Evolutionary conservation across 371 early-diverging fungal genomes (phyloP), one percentile per base, ranked within the genome.

Genomic region (Umbelopsis sp.): DNA sequence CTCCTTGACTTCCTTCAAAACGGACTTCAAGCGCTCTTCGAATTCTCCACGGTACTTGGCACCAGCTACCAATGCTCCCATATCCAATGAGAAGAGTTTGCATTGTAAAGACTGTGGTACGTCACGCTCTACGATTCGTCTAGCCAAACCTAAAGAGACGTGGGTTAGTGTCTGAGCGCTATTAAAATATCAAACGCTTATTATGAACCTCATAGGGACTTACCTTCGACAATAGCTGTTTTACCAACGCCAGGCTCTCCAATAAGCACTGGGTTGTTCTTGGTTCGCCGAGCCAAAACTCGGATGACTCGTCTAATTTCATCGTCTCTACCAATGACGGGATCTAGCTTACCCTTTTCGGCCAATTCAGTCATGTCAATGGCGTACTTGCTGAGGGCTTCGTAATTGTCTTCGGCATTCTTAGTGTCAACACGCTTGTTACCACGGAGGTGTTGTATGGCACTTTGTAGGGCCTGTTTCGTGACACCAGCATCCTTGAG

Each of bases 41-140:
- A 99, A 99, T 83, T 99, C 98, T 73, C 99, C 99, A 67, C 96
- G 93, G 79, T 94, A 96, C 74, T 95, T 94, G 41, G 96, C 88
- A 57, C 96, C 96, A 5, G 94, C 94, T 46, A 83, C 80, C 46
- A 99, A 81, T 1, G 97, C 93, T 67, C 97, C 99, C 91, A 99
- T 94, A 76, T 99, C 99, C 63, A 99, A 87, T 14, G 95, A 94
- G 68, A 92, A 96, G 38, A 99, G 85, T 67, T 90, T 91, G 51
- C 91, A 88, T 69, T 96, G 92, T 63, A 97, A 78, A 50, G 90
- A 91, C 67, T 89, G 87, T 9, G 99, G 99, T 0, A 98, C 98
- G 77, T 99, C 96, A 50, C 93, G 91, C 48, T 92, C 89, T 20
- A 98, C 92, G 71, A 99, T 99, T 50, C 99, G 92, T 79, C 96